These are phyloP conservation scores for Vigna hirtella DNA, from an alignment of 306 rosid genomes.

Conservation along the genomic window DNA sequence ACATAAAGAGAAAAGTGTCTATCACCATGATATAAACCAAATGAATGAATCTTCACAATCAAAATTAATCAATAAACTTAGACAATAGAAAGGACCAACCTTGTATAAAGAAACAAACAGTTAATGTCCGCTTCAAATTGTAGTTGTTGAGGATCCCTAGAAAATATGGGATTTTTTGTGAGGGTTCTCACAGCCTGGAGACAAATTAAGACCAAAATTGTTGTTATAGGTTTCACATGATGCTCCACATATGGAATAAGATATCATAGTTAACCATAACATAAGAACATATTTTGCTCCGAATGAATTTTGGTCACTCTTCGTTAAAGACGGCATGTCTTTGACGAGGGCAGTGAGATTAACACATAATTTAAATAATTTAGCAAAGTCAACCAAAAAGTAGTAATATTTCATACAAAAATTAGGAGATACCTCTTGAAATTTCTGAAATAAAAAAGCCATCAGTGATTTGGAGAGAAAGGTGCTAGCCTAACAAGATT, in stretches of 20 bases:
- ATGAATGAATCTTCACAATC: not conserved
- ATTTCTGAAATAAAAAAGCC: conserved; percentile 83
- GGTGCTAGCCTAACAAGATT: conserved; percentile 14
- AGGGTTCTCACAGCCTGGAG: conserved; percentile 73
- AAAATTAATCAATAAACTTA: conserved; percentile 10
- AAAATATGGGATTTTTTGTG: conserved; percentile 68
- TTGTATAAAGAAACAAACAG: conserved; percentile 81
- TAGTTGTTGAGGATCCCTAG: conserved; percentile 73
- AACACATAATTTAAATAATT: conserved; percentile 8
- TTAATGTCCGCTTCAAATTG: conserved; percentile 83
- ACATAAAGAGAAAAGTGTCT: not conserved
- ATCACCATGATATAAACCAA: conserved; percentile 8
- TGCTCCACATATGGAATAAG: not conserved
- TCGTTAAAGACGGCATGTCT: conserved; percentile 1
- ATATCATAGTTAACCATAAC: not conserved
- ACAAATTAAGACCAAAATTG: conserved; percentile 25
- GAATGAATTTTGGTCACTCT: conserved; percentile 1
- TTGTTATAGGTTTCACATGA: conserved; percentile 18
- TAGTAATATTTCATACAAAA: conserved; percentile 3
- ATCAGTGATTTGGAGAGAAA: conserved; percentile 39
- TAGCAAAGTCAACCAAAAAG: not conserved
- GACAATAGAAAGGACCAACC: conserved; percentile 53
- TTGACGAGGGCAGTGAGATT: not conserved
- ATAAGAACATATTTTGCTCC: not conserved
- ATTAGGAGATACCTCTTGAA: conserved; percentile 73